Conservation (phyloP, 495 filamentous ascomycete species). For the Jackrogersella minutella region DNA sequence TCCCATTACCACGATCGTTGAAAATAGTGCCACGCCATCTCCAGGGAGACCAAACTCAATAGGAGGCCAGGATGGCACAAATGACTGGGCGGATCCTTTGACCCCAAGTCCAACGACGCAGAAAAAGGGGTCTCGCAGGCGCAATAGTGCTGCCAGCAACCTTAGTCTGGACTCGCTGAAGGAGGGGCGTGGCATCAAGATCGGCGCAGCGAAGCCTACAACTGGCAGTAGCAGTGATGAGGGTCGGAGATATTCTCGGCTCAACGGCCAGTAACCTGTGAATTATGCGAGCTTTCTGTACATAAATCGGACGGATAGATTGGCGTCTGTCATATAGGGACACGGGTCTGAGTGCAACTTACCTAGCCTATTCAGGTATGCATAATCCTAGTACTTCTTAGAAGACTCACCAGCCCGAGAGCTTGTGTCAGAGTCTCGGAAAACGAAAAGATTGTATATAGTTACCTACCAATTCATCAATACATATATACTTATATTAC, state of each 20-base stretch:
- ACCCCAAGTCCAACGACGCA: conserved; percentile 33
- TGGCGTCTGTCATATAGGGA: conserved; percentile 17
- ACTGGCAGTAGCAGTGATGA: conserved; percentile 42
- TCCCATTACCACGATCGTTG: conserved; percentile 29
- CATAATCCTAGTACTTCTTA: background rate
- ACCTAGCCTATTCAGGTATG: no score
- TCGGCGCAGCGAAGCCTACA: conserved; percentile 44
- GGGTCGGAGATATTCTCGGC: conserved; percentile 15
- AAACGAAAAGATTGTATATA: conserved; percentile 2
- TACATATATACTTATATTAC: background rate
- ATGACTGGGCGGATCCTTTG: conserved; percentile 12
- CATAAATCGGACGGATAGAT: conserved; percentile 13
- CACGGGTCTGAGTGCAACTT: background rate
- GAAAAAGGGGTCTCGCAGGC: conserved; percentile 22
- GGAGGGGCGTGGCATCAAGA: conserved; percentile 43
- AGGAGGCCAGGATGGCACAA: conserved; percentile 11
- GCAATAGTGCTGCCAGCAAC: conserved; percentile 35
- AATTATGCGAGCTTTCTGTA: background rate
- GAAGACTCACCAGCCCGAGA: background rate
- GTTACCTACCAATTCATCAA: background rate
- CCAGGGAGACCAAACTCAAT: conserved; percentile 9
- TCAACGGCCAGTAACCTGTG: background rate
- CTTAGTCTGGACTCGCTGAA: conserved; percentile 42
- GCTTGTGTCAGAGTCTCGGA: conserved; percentile 5
- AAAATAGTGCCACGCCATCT: conserved; percentile 15